Evolutionary conservation across 2,329 filamentous ascomycete genomes (phyloP).

Genomic region (Beauveria sp.): DNA sequence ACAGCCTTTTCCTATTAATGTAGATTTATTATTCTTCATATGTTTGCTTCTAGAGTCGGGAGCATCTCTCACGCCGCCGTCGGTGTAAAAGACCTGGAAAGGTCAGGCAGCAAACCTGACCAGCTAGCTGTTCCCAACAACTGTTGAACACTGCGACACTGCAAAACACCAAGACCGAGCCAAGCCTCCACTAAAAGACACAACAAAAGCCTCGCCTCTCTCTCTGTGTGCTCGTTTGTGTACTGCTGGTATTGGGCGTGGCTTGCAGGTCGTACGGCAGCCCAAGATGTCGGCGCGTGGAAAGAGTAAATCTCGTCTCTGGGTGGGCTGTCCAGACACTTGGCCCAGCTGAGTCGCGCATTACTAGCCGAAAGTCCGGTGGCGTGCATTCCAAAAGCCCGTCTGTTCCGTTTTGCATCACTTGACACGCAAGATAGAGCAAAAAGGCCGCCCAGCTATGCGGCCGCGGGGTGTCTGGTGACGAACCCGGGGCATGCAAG

Average conservation of each 20-base stretch:
- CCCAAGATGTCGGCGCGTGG: not conserved
- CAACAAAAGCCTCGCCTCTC: not conserved
- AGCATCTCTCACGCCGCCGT: not conserved
- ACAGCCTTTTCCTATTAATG: not conserved
- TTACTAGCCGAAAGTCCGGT: not conserved
- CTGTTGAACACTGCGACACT: not conserved
- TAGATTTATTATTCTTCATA: not conserved
- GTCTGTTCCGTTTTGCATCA: not conserved
- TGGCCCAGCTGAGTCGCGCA: not conserved
- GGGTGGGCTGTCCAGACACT: not conserved
- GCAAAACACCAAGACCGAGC: not conserved
- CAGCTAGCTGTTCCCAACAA: not conserved
- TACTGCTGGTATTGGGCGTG: not conserved
- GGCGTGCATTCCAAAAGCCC: not conserved
- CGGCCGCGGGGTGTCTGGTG: not conserved
- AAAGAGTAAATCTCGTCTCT: not conserved
- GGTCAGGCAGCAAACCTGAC: not conserved
- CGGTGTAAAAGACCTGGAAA: not conserved
- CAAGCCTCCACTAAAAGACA: not conserved
- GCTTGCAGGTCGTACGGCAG: not conserved
- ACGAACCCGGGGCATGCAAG: not conserved
- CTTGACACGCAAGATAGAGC: not conserved
- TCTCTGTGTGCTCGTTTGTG: not conserved
- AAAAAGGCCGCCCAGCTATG: not conserved
- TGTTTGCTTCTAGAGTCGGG: too few relatives aligned